Percentiles rank a stretch among this genome's conserved stretches.
phyloP scores from a whole-genome alignment of 345 rosid species.

The Psidium friedrichsthalianum region DNA sequence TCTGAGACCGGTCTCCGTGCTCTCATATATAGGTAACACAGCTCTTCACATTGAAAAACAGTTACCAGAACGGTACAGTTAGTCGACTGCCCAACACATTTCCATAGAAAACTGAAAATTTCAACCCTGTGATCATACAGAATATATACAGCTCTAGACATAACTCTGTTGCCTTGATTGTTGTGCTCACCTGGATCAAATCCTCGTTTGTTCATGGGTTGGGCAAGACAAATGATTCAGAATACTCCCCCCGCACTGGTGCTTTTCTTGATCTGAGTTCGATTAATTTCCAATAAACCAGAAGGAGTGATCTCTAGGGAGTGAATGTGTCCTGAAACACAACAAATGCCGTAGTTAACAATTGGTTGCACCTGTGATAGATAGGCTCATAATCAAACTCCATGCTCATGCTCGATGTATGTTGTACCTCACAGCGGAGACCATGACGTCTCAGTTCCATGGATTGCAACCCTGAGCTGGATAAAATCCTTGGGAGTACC shows the following conservation, averaged over 20 bases:
- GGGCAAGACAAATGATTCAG: not conserved
- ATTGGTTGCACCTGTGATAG: not conserved
- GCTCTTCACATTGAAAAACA: not conserved
- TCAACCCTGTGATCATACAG: not conserved
- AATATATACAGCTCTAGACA: not conserved
- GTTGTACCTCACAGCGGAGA: constrained; percentile 17
- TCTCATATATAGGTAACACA: constrained; percentile 17
- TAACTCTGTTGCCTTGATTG: not conserved
- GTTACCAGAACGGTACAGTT: not conserved
- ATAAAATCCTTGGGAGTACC: constrained; percentile 12
- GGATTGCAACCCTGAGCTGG: constrained; percentile 18
- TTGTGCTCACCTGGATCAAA: not conserved
- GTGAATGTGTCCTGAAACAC: not conserved
- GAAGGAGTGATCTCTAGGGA: not conserved
- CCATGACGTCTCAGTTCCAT: constrained; percentile 21
- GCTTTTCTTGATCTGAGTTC: not conserved
- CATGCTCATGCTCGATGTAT: not conserved
- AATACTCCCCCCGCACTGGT: not conserved
- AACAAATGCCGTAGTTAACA: not conserved
- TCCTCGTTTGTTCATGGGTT: not conserved
- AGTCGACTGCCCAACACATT: not conserved
- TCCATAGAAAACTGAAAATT: not conserved
- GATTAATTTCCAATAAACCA: not conserved
- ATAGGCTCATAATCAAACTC: not conserved
- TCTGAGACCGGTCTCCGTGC: constrained; percentile 24